Base-by-base conservation (phyloP, 768 basidiomycete genomes). In the Boletellus ananas region DNA sequence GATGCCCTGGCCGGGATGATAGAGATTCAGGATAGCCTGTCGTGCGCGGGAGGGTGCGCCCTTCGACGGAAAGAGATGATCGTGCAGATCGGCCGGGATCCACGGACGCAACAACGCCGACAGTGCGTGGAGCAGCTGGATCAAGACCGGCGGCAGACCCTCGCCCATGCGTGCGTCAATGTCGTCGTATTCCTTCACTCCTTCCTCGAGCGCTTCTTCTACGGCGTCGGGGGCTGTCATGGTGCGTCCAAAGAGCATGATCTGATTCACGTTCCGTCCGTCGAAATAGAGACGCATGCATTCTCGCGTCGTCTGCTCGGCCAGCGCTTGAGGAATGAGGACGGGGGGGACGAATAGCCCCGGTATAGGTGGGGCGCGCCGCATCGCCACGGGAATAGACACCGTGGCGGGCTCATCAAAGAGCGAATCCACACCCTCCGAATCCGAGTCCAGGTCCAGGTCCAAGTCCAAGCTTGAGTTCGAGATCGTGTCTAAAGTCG, bases 11-110 rank as follows among this genome's bases (percentile, higher is more conserved):
- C 94, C 94, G 0, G 93, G 90, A 18, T 72, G 71, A 65, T 98
- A 98, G 2, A 94, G 73, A 64, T 97, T 98, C 45, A 97, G 58
- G 49, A 97, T 98, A 1, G 83, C 89, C 63, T 97, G 94, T 23
- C 91, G 77, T 0, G 89, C 85, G 21, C 67, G 52, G 45, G 69
- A 65, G 27, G 75, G 69, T 38, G 61, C 56, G 6, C 53, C 51
- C 16, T 57, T 56, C 1, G 64, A 55, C 1, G 86, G 84, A 59
- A 91, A 91, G 20, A 91, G 73, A 17, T 89, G 72, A 7, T 66
- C 59, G 54, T 84, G 75, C 0, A 74, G 77, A 23, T 72, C 64
- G 2, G 60, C 43, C 0, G 85, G 79, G 3, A 93, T 67, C 14
- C 68, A 53, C 2, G 79, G 77, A 3, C 63, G 62, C 1, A 90